A percentile compares a stretch with the other conserved stretches of the same genome.
Evolutionary conservation across 2,329 filamentous ascomycete genomes (phyloP).

Genomic region (Elsinoe australis): DNA sequence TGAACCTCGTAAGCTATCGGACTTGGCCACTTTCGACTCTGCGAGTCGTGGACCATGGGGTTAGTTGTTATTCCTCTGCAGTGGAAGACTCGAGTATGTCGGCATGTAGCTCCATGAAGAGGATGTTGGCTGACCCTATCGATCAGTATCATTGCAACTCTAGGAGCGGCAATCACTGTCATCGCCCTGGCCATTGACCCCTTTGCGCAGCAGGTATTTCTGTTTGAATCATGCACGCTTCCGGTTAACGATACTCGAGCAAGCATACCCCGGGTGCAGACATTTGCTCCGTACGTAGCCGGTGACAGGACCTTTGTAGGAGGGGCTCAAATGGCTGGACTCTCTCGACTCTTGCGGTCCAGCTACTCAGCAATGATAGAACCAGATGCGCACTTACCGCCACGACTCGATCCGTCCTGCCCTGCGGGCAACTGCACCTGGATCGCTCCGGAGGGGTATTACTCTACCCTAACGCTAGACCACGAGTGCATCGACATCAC

Average conservation of each 20-base stretch:
- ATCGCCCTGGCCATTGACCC: slow-evolving; percentile 19
- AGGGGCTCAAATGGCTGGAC: background rate
- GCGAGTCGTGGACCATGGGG: slow-evolving; percentile 31
- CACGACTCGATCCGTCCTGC: background rate
- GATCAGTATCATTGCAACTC: slow-evolving; percentile 17
- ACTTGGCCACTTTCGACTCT: slow-evolving; percentile 30
- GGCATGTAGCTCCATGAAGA: background rate
- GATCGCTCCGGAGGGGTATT: background rate
- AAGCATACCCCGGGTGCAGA: slow-evolving; percentile 2
- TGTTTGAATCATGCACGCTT: slow-evolving; percentile 1
- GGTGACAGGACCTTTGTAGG: background rate
- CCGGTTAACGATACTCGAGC: background rate
- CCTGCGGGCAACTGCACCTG: slow-evolving; percentile 6
- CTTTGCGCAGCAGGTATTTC: slow-evolving; percentile 16
- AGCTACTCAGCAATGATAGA: slow-evolving; percentile 6
- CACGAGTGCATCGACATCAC: background rate
- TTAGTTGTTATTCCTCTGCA: slow-evolving; percentile 25
- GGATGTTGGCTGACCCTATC: slow-evolving; percentile 16
- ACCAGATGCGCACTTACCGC: background rate
- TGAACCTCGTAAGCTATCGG: slow-evolving; percentile 18
- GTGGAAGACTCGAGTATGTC: background rate
- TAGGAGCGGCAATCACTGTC: slow-evolving; percentile 28
- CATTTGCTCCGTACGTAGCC: slow-evolving; percentile 1
- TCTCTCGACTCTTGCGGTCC: background rate
- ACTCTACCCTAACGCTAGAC: background rate